Evolutionary conservation across 306 rosid species (phyloP).

Genomic region (Casuarina equisetifolia): DNA sequence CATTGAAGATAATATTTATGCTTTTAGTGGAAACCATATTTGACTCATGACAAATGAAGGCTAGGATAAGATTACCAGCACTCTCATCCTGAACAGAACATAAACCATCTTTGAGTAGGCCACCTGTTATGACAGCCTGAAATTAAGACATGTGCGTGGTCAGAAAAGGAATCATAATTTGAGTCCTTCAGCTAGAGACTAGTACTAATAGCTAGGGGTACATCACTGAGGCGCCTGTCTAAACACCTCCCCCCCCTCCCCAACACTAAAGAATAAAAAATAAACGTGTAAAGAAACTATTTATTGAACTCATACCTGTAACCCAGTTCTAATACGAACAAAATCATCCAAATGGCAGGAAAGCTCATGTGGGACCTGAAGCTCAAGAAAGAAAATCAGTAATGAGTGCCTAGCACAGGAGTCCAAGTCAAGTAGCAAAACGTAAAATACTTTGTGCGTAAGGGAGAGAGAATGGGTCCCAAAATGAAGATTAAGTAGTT

Average conservation of each 20-base stretch:
- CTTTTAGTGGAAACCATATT: not conserved
- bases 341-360: slow-evolving; percentile 71
- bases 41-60: not conserved
- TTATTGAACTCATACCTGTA: slow-evolving; percentile 57
- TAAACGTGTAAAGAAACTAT: slow-evolving; percentile 10
- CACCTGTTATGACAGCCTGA: slow-evolving; percentile 70
- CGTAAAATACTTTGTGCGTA: slow-evolving; percentile 8
- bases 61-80: slow-evolving; percentile 54
- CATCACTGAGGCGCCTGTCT: too few relatives aligned
- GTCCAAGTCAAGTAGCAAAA: slow-evolving; percentile 15
- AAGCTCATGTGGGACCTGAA: slow-evolving; percentile 70
- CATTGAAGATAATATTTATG: not conserved
- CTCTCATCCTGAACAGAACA: slow-evolving; percentile 94
- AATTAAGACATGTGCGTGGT: slow-evolving; percentile 32
- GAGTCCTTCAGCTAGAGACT: not conserved
- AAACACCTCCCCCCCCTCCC: too few relatives aligned
- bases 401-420: slow-evolving; percentile 1
- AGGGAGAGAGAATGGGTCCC: not conserved
- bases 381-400: slow-evolving; percentile 26
- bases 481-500: slow-evolving; percentile 19
- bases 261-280: not conserved
- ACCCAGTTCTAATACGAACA: slow-evolving; percentile 74
- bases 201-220: too few relatives aligned
- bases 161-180: slow-evolving; percentile 23
- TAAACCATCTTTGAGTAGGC: slow-evolving; percentile 67